These are phyloP conservation scores for Aureobasidium sp. DNA, from an alignment of 2,329 filamentous ascomycete genomes.

Conservation along the genomic window DNA sequence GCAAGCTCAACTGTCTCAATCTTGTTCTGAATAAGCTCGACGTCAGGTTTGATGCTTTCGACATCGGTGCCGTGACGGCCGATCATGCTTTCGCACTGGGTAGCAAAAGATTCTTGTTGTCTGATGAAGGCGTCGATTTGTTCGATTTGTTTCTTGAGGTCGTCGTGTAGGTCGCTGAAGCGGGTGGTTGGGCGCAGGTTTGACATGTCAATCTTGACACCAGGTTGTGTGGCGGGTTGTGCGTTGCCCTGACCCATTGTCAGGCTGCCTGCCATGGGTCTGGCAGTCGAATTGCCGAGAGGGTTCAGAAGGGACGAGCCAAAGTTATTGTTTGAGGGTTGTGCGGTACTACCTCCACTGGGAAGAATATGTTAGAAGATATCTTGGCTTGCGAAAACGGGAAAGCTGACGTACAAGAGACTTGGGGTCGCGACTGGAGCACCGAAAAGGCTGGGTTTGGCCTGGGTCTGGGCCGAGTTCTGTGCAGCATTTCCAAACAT, in stretches of 20 bases:
- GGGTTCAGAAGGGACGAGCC: conserved; percentile 19
- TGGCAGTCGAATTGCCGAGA: conserved; percentile 16
- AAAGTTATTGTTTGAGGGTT: conserved; percentile 24
- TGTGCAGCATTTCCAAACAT: conserved; percentile 23
- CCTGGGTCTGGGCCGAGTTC: conserved; percentile 13
- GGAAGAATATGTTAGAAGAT: conserved; percentile 16
- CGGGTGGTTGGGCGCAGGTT: conserved; percentile 81
- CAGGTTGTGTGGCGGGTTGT: conserved; percentile 49
- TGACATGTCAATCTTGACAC: conserved; percentile 69
- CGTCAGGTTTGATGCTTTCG: conserved; percentile 57
- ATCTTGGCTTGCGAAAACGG: conserved; percentile 22
- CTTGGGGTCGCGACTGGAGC: conserved; percentile 17
- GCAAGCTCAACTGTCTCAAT: conserved; percentile 57
- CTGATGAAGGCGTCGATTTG: conserved; percentile 73
- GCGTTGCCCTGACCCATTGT: conserved; percentile 43
- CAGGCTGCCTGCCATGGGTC: conserved; percentile 27
- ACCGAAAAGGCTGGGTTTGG: conserved; percentile 31
- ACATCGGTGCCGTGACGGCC: conserved; percentile 57
- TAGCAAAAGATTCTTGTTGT: conserved; percentile 67
- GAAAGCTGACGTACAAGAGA: conserved; percentile 21
- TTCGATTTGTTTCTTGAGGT: conserved; percentile 71
- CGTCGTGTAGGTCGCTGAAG: conserved; percentile 81
- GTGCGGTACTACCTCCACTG: conserved; percentile 27
- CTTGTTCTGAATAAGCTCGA: conserved; percentile 56
- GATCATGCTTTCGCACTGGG: conserved; percentile 63